Percentiles rank a stretch among this genome's conserved stretches.
These are phyloP conservation scores for Pochonia chlamydosporia DNA, from an alignment of 2,329 filamentous ascomycete species.

Conservation along the genomic window DNA sequence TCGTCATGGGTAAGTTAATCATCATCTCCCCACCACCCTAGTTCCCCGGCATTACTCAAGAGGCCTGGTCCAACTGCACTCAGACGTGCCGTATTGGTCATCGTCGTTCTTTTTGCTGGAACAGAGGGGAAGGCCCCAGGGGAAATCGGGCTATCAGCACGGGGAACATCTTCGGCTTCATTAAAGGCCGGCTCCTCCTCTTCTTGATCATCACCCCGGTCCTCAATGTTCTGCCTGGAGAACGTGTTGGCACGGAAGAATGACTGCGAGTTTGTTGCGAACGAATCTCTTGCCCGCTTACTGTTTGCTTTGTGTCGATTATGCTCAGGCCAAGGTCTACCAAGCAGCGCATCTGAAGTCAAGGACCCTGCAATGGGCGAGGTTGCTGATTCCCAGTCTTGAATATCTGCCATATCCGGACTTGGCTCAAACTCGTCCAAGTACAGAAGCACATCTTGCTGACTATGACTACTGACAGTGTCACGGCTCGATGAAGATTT, in stretches of 20 bases:
- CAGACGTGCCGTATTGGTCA: slow-evolving; percentile 32
- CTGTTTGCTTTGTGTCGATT: background rate
- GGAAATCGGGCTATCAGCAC: slow-evolving; percentile 36
- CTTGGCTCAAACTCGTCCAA: slow-evolving; percentile 28
- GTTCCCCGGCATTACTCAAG: slow-evolving; percentile 18
- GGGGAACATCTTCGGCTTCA: slow-evolving; percentile 24
- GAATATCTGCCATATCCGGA: slow-evolving; percentile 33
- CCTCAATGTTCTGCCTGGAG: background rate
- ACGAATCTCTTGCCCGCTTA: background rate
- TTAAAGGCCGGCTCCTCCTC: slow-evolving; percentile 9
- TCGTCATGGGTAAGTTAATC: slow-evolving; percentile 16
- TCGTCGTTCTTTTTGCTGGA: slow-evolving; percentile 15
- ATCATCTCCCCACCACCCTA: slow-evolving; percentile 37
- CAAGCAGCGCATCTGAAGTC: background rate
- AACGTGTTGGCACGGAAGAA: slow-evolving; percentile 5
- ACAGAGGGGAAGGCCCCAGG: slow-evolving; percentile 23
- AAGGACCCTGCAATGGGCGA: slow-evolving; percentile 2
- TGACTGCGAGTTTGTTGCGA: slow-evolving; percentile 13
- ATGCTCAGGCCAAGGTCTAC: background rate
- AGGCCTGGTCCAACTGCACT: slow-evolving; percentile 24
- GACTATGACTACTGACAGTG: slow-evolving; percentile 14
- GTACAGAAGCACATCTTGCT: slow-evolving; percentile 18
- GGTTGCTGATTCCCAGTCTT: slow-evolving; percentile 23
- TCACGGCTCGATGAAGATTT: slow-evolving; percentile 3
- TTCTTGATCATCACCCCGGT: background rate